phyloP scores from a whole-genome alignment of 2,329 filamentous ascomycete genomes.

The Alternaria incomplexa region DNA sequence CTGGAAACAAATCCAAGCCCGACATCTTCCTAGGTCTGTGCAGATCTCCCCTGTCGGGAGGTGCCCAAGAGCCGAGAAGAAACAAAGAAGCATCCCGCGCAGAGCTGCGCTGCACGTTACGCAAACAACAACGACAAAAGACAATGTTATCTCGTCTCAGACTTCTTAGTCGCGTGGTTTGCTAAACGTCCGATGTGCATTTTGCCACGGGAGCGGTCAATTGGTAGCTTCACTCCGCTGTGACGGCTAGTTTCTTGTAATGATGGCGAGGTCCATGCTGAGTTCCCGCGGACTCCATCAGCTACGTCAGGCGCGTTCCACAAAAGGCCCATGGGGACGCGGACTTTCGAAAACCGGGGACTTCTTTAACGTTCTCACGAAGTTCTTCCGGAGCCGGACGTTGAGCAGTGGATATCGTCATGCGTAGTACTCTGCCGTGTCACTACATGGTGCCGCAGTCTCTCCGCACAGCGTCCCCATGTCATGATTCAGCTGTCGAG shows the following conservation, averaged over 20 bases:
- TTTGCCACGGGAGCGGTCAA: slow-evolving; percentile 1
- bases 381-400: slow-evolving; percentile 1
- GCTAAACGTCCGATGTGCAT: neutral
- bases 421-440: neutral
- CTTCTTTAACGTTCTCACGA: neutral
- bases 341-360: neutral
- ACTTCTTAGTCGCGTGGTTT: neutral
- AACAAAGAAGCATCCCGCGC: slow-evolving; percentile 4
- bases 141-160: neutral
- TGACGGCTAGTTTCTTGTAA: neutral
- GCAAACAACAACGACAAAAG: neutral
- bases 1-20: slow-evolving; percentile 11
- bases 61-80: slow-evolving; percentile 7
- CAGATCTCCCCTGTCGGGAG: slow-evolving; percentile 15
- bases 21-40: slow-evolving; percentile 10
- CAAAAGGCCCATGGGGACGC: slow-evolving; percentile 4
- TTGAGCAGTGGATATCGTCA: slow-evolving; percentile 2
- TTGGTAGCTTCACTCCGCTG: slow-evolving; percentile 4
- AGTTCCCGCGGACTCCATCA: neutral
- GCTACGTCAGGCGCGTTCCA: slow-evolving; percentile 8
- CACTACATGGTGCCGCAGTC: slow-evolving; percentile 1
- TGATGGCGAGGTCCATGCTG: neutral
- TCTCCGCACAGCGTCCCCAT: neutral
- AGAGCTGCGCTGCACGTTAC: neutral
- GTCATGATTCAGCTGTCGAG: neutral